Evolutionary conservation across 768 basidiomycete genomes (phyloP), one percentile per base, ranked within the genome.

Genomic region (Saitozyma sp.): DNA sequence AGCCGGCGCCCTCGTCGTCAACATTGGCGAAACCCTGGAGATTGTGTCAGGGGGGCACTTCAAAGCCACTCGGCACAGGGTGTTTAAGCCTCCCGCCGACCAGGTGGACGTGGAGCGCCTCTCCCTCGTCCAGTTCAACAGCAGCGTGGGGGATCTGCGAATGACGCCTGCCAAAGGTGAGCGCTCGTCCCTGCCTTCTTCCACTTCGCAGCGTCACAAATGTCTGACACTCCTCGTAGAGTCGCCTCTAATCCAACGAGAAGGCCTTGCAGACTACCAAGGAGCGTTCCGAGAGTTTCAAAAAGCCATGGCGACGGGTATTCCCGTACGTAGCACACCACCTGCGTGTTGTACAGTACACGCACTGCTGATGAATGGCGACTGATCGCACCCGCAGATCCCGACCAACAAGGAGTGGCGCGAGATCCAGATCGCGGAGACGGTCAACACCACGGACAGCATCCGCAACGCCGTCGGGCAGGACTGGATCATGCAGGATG

Each of bases 231-330:
- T 29, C 10, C 48, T 50, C 17, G 6, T 57, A 67, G 73, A 55
- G 9, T 77, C 75, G 6, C 75, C 75, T 16, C 58, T 77, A n/a
- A 69, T 77, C 50, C 65, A 77, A 48, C 63, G 75, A 37, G 75
- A 75, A 52, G 75, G 75, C 8, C 73, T 65, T 56, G 58, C 73
- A 52, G 73, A 74, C 41, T 59, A 62, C 8, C 75, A 77, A 59
- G 75, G 75, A 57, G 71, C 67, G 6, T 77, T 71, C 65, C 64
- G 64, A 20, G 75, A 77, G 62, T 77, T 75, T 68, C 70, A 75
- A 54, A 14, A 45, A 29, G 49, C 73, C 51, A 67, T 69, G 56
- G 69, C 71, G n/a, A 49, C 56, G 20, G 75, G 75, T 50, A 59
- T 75, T 9, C 73, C 75, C 16, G 65, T 75, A 43, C 37, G 70